A percentile compares a stretch with the other conserved stretches of the same genome.
These are phyloP conservation scores for Colletotrichum brevisporum DNA, from an alignment of 2,329 filamentous ascomycete species.

Conservation along the genomic window DNA sequence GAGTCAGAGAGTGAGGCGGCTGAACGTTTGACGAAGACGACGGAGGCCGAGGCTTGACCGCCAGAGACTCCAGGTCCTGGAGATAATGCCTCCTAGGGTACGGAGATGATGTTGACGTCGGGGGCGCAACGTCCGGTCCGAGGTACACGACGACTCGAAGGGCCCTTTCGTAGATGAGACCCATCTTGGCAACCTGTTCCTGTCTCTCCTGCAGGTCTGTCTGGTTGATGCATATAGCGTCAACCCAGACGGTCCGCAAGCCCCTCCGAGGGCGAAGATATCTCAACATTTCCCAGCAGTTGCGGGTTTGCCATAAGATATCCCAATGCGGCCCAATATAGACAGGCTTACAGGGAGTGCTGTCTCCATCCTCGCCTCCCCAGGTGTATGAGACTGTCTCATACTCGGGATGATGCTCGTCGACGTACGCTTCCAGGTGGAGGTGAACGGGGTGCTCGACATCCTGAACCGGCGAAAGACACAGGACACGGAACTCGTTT, in stretches of 20 bases:
- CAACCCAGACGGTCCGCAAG: not conserved
- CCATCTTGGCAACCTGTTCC: not conserved
- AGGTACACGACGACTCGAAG: not conserved
- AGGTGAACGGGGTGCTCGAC: not conserved
- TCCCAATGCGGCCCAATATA: not conserved
- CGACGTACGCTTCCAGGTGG: not conserved
- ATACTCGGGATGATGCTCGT: not conserved
- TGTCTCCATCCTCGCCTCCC: not conserved
- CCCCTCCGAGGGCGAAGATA: not conserved
- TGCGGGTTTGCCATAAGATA: not conserved
- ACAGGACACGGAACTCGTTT: not conserved
- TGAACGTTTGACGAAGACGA: too few species aligned
- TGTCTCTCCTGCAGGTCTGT: not conserved
- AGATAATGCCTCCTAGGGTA: not conserved
- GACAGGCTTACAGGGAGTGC: not conserved
- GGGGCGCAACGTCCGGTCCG: not conserved
- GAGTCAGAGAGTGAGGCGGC: not conserved
- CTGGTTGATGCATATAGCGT: constrained; percentile 1
- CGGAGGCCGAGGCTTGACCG: not conserved
- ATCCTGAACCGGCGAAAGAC: not conserved
- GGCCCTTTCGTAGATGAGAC: not conserved
- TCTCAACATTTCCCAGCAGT: not conserved
- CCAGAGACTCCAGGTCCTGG: not conserved
- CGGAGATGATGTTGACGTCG: not conserved
- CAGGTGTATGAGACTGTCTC: not conserved